Evolutionary conservation across 768 basidiomycete species (phyloP).

Genomic region (Cystofilobasidium bisporidii): DNA sequence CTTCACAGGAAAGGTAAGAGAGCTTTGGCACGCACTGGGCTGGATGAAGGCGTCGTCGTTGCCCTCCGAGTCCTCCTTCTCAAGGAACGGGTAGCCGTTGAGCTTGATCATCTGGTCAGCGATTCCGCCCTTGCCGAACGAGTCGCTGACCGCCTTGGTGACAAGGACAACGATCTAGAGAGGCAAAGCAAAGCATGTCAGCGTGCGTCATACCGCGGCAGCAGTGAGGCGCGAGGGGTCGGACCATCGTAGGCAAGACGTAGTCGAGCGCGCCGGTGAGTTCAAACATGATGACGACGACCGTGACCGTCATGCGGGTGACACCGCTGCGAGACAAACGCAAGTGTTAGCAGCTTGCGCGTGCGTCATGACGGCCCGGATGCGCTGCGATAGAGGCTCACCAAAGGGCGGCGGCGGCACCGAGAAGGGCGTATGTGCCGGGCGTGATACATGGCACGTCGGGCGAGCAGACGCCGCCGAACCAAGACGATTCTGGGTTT

Average conservation of each 20-base stretch:
- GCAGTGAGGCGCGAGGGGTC: constrained; percentile 28
- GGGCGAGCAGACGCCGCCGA: constrained; percentile 70
- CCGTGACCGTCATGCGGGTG: constrained; percentile 93
- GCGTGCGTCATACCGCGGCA: background rate
- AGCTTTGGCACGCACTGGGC: constrained; percentile 52
- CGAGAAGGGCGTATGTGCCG: constrained; percentile 94
- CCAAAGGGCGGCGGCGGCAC: constrained; percentile 92
- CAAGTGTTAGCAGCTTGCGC: background rate
- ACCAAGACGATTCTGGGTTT: constrained; percentile 73
- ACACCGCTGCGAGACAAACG: constrained; percentile 56
- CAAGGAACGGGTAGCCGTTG: constrained; percentile 93
- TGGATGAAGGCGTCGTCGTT: constrained; percentile 68
- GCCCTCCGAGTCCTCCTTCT: constrained; percentile 65
- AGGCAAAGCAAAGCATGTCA: background rate
- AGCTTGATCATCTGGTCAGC: constrained; percentile 95
- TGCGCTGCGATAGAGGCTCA: constrained; percentile 41
- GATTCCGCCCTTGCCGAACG: constrained; percentile 83
- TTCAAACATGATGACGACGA: constrained; percentile 99
- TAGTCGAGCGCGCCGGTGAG: constrained; percentile 94
- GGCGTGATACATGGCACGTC: constrained; percentile 96
- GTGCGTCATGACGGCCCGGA: background rate
- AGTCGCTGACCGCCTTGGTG: constrained; percentile 93
- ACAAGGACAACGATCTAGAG: constrained; percentile 84
- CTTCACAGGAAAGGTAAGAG: background rate
- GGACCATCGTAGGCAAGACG: constrained; percentile 92